Conservation (phyloP, 2,329 filamentous ascomycete species). For the Chlorencoelia australis region DNA sequence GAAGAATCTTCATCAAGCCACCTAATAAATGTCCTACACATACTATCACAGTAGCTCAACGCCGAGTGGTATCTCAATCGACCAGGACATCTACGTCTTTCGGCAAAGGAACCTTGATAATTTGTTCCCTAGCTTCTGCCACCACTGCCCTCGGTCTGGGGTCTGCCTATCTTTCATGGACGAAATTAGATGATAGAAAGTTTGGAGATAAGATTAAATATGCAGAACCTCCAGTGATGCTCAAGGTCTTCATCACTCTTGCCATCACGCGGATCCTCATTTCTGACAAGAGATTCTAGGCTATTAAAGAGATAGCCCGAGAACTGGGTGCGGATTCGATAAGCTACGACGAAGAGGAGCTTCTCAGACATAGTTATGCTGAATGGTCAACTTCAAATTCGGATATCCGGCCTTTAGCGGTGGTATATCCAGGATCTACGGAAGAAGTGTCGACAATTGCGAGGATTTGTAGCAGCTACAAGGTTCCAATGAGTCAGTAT, state of each 20-base stretch:
- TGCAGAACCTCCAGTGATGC: slow-evolving; percentile 5
- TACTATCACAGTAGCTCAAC: too few relatives aligned
- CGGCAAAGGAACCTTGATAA: slow-evolving; percentile 1
- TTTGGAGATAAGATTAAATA: slow-evolving; percentile 4
- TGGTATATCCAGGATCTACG: slow-evolving; percentile 51
- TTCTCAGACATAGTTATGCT: slow-evolving; percentile 51
- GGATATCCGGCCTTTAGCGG: slow-evolving; percentile 48
- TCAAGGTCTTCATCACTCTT: slow-evolving; percentile 1
- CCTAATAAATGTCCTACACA: too few relatives aligned
- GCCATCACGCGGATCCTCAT: background rate
- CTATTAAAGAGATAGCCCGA: slow-evolving; percentile 2
- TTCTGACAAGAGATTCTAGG: slow-evolving; percentile 1
- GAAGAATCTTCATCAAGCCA: too few relatives aligned
- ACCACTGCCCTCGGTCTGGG: background rate
- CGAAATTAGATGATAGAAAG: background rate
- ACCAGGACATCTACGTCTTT: too few relatives aligned
- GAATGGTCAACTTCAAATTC: slow-evolving; percentile 52
- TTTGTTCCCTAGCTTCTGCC: slow-evolving; percentile 6
- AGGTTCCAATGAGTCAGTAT: slow-evolving; percentile 57
- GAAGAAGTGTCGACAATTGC: slow-evolving; percentile 51
- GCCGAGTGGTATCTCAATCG: too few relatives aligned
- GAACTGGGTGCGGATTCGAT: slow-evolving; percentile 1
- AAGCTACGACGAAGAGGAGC: slow-evolving; percentile 37
- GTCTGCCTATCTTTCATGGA: slow-evolving; percentile 1
- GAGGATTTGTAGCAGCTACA: slow-evolving; percentile 64